Conservation (phyloP, 768 basidiomycete species). For the Rhodotorula taiwanensis region DNA sequence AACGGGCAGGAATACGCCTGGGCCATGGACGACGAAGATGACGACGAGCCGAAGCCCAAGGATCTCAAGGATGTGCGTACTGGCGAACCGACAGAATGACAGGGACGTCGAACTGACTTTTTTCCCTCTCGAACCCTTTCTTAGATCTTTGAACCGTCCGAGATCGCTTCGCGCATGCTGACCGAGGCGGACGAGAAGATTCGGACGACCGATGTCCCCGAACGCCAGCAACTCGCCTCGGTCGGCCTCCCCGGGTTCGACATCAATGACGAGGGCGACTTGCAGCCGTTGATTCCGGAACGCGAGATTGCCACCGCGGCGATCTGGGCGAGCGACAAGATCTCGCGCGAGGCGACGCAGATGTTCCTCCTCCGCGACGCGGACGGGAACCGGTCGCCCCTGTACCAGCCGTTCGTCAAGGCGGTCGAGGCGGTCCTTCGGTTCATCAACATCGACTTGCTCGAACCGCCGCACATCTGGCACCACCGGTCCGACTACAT, state of each 20-base stretch:
- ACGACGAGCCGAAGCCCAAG: constrained; percentile 66
- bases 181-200: constrained; percentile 93
- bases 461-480: constrained; percentile 94
- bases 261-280: constrained; percentile 37
- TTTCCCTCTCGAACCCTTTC: constrained; percentile 6
- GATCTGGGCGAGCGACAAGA: constrained; percentile 74
- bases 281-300: constrained; percentile 55
- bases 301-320: constrained; percentile 73
- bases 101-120: too few relatives aligned
- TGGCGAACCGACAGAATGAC: too few relatives aligned
- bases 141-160: constrained; percentile 95
- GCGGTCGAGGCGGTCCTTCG: constrained; percentile 73
- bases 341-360: constrained; percentile 52
- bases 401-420: constrained; percentile 50
- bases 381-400: constrained; percentile 55
- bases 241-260: constrained; percentile 69
- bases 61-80: constrained; percentile 71
- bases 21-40: constrained; percentile 65
- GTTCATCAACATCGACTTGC: constrained; percentile 75
- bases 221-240: constrained; percentile 64
- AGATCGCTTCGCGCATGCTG: constrained; percentile 78
- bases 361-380: constrained; percentile 57
- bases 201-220: constrained; percentile 80
- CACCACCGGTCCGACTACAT: constrained; percentile 87
- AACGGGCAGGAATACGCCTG: constrained; percentile 94